phyloP scores from a whole-genome alignment of 2,329 filamentous ascomycete genomes.

The Aspergillus chevalieri region DNA sequence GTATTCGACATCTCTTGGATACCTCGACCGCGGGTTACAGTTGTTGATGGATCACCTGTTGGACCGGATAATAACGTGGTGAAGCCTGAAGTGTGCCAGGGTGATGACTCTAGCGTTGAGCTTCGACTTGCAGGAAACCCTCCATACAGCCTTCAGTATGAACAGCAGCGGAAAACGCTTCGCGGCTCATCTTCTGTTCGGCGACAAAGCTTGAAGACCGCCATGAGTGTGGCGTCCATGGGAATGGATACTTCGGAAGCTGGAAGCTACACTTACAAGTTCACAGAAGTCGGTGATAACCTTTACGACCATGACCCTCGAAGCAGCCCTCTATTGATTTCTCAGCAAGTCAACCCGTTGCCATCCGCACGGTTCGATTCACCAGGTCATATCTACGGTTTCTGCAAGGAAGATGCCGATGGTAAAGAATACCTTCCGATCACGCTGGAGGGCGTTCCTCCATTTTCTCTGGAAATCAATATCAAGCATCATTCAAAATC shows the following conservation, averaged over 20 bases:
- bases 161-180: conserved; percentile 65
- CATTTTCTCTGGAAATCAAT: conserved; percentile 85
- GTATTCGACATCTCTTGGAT: conserved; percentile 81
- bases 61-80: conserved; percentile 52
- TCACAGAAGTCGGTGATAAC: conserved; percentile 73
- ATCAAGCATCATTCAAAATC: conserved; percentile 84
- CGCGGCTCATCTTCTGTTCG: conserved; percentile 60
- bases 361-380: conserved; percentile 76
- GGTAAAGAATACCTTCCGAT: conserved; percentile 85
- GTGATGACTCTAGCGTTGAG: conserved; percentile 85
- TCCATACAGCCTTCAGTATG: conserved; percentile 78
- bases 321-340: conserved; percentile 62
- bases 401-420: conserved; percentile 77
- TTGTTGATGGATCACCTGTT: conserved; percentile 46
- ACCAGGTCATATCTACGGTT: conserved; percentile 90
- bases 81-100: conserved; percentile 85
- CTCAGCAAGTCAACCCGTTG: conserved; percentile 77
- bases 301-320: conserved; percentile 72
- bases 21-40: conserved; percentile 65
- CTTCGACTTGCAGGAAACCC: conserved; percentile 71
- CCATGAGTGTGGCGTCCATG: conserved; percentile 68
- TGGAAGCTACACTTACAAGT: conserved; percentile 79
- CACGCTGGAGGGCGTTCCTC: conserved; percentile 71
- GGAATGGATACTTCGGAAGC: conserved; percentile 79
- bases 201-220: conserved; percentile 68